Percentiles rank a stretch among this genome's conserved stretches.
Conservation (phyloP, 1,284 basidiomycete genomes). For the Fistulinella cinereoalba region DNA sequence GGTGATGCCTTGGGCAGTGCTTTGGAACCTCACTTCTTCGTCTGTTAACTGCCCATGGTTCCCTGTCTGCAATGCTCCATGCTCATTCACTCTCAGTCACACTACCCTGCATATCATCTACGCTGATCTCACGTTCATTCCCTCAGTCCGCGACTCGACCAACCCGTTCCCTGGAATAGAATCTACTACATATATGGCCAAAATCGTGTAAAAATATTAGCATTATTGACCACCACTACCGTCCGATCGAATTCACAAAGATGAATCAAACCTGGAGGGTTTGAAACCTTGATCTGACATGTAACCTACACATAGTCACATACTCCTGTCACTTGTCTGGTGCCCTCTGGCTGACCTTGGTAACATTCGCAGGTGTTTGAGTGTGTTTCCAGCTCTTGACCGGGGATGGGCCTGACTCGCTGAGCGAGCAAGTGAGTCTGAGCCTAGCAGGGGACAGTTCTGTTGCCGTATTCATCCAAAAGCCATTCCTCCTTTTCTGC, state of each 20-base stretch:
- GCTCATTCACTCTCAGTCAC: conserved; percentile 2
- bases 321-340: no score
- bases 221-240: background rate
- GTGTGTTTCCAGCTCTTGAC: no score
- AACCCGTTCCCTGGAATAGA: background rate
- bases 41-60: background rate
- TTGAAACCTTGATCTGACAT: no score
- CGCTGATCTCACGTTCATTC: conserved; percentile 2
- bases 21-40: background rate
- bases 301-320: no score
- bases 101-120: background rate
- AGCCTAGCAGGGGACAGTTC: no score
- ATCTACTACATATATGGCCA: background rate
- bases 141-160: background rate
- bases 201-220: conserved; percentile 12
- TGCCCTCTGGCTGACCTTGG: no score
- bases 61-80: background rate
- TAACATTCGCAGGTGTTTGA: no score
- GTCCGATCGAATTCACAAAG: conserved; percentile 4
- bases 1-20: conserved; percentile 1
- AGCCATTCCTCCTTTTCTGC: no score
- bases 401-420: no score
- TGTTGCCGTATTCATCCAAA: no score
- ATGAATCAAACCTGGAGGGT: background rate
- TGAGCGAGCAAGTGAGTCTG: no score